Evolutionary conservation across 2,329 filamentous ascomycete species (phyloP).

Genomic region (Cytospora paraplurivora): DNA sequence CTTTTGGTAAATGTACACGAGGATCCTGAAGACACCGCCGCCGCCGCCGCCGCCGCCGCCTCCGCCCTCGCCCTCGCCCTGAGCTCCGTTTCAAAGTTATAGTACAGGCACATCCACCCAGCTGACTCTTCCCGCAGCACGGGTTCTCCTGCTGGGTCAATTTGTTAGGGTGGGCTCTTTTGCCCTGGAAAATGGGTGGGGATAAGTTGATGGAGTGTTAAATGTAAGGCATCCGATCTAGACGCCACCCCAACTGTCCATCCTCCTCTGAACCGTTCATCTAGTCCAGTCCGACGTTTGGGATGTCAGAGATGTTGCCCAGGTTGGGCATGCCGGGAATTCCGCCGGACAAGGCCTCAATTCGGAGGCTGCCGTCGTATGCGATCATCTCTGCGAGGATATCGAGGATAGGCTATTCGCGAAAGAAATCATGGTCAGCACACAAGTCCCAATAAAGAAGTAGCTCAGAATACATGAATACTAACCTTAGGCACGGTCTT

Average conservation of each 20-base stretch:
- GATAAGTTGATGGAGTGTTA: slow-evolving; percentile 2
- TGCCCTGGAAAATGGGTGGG: slow-evolving; percentile 16
- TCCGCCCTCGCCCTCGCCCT: slow-evolving; percentile 10
- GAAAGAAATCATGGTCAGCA: slow-evolving; percentile 11
- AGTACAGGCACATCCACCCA: slow-evolving; percentile 14
- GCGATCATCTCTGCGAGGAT: slow-evolving; percentile 98
- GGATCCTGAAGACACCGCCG: slow-evolving; percentile 17
- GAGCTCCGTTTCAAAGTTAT: slow-evolving; percentile 14
- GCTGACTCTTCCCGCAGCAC: slow-evolving; percentile 9
- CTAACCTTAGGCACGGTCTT: slow-evolving; percentile 93
- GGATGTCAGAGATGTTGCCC: slow-evolving; percentile 49
- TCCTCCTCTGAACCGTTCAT: slow-evolving; percentile 9
- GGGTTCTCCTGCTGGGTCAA: neutral
- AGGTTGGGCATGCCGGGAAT: slow-evolving; percentile 34
- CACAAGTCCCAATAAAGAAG: slow-evolving; percentile 2
- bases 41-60: slow-evolving; percentile 13
- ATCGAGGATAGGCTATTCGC: slow-evolving; percentile 78
- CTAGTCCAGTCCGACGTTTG: slow-evolving; percentile 59
- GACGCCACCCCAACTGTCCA: neutral
- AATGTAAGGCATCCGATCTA: slow-evolving; percentile 6
- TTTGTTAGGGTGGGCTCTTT: slow-evolving; percentile 12
- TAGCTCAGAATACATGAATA: neutral
- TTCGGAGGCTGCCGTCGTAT: slow-evolving; percentile 74
- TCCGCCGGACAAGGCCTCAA: slow-evolving; percentile 47
- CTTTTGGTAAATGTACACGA: slow-evolving; percentile 23